Evolutionary conservation across 1,284 basidiomycete genomes (phyloP), one percentile per base, ranked within the genome.

Genomic region (Marasmius oreades): DNA sequence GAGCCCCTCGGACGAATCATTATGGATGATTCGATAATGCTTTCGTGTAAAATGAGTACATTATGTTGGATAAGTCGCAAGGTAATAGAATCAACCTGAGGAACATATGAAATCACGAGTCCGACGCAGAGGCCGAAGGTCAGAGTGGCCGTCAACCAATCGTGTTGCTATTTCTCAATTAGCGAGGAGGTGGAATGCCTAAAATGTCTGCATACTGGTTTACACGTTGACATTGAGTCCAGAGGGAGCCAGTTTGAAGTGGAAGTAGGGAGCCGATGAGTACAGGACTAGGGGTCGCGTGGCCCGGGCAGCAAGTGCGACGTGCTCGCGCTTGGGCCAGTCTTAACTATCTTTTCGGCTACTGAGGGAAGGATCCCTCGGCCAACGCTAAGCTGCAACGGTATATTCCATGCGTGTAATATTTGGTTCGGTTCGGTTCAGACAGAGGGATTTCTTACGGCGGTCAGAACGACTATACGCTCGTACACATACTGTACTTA

Each of bases 101-200:
- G 95, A 10, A 88, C 71, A 72, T 97, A 98, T 45, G 94, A 97
- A 57, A 93, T 69, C 59, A 95, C 73, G 43, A 98, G 78, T 10
- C 96, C 96, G 57, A 81, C 67, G 61, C 91, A 90, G 57, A 98
- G 82, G 18, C 84, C 74, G 14, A 80, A 73, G 1, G 93, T 88
- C 26, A 98, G 83, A n/a, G 82, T 65, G 43, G 88, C 79, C 6
- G 86, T 84, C 64, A 85, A 80, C 70, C 85, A 82, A 71, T 96
- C 88, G 72, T 94, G 90, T 57, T 82, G 73, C 88, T 90, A 47
- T 39, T 22, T 5, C 23, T 52, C 12, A 37, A 7, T 36, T 5
- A 36, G 18, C n/a, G 23, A 53, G 37, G n/a, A 26, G 8, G 28
- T 12, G n/a, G 18, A 23, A 23, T 46, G 11, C 7, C 7, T 24